Percentiles rank a stretch among this genome's conserved stretches.
Conservation (phyloP, 169 alveolate genomes). For the Cryptosporidium sp. region DNA sequence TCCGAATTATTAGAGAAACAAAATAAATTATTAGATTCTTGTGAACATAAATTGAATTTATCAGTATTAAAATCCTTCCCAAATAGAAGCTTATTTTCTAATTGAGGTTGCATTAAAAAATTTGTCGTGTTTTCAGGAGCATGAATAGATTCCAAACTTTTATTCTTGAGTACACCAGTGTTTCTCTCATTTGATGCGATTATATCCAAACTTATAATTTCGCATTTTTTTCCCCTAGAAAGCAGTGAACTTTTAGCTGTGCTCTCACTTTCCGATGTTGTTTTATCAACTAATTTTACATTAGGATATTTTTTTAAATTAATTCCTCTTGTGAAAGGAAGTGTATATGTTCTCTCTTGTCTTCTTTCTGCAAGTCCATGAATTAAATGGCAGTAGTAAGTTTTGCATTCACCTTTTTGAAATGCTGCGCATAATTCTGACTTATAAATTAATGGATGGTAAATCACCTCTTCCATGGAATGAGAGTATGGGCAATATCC, state of each 20-base stretch:
- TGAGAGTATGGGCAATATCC: slow-evolving; percentile 88
- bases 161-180: background rate
- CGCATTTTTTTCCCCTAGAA: background rate
- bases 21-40: background rate
- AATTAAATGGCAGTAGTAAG: slow-evolving; percentile 86
- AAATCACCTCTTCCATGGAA: slow-evolving; percentile 85
- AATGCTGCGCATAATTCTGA: slow-evolving; percentile 83
- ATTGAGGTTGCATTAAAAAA: slow-evolving; percentile 8
- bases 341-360: slow-evolving; percentile 80
- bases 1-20: background rate
- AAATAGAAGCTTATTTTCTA: background rate
- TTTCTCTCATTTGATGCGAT: background rate
- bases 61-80: background rate
- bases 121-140: background rate
- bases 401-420: slow-evolving; percentile 84
- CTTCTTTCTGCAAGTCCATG: slow-evolving; percentile 89
- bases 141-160: background rate
- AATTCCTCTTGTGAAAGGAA: slow-evolving; percentile 82
- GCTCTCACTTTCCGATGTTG: background rate
- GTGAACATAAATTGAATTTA: slow-evolving; percentile 10
- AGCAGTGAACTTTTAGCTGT: background rate
- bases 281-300: slow-evolving; percentile 84
- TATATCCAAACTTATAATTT: background rate
- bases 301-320: slow-evolving; percentile 82
- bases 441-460: slow-evolving; percentile 86